phyloP scores from a whole-genome alignment of 192 early-diverging fungal species.

The Coemansia sp. region DNA sequence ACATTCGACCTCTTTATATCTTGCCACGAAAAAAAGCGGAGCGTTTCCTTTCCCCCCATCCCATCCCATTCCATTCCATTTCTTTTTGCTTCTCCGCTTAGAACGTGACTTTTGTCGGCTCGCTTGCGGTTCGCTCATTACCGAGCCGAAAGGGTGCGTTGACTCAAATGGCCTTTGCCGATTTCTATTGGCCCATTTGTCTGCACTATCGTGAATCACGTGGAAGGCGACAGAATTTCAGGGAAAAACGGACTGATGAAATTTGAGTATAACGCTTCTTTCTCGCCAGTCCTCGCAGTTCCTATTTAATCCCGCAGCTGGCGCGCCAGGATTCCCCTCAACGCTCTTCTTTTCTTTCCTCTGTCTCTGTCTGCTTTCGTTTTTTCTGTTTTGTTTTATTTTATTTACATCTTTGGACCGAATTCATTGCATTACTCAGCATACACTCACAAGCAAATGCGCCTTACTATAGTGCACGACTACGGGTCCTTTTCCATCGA shows the following conservation, averaged over 20 bases:
- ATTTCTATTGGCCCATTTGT: not conserved
- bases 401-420: not conserved
- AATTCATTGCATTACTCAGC: conserved; percentile 2
- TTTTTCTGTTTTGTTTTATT: conserved; percentile 1
- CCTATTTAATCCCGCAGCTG: not conserved
- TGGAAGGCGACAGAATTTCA: conserved; percentile 7
- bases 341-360: not conserved
- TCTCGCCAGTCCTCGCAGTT: too few relatives aligned
- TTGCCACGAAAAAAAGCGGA: too few relatives aligned
- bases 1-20: too few relatives aligned
- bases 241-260: not conserved
- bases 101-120: too few relatives aligned
- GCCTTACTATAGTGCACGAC: conserved; percentile 38
- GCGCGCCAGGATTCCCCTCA: not conserved
- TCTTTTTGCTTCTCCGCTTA: too few relatives aligned
- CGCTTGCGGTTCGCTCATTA: too few relatives aligned
- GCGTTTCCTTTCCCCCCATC: too few relatives aligned
- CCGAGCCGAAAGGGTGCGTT: too few relatives aligned
- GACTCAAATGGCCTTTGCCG: not conserved
- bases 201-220: not conserved
- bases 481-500: conserved; percentile 52
- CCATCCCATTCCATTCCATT: too few relatives aligned
- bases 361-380: not conserved
- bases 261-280: not conserved
- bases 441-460: conserved; percentile 19